phyloP scores from a whole-genome alignment of 805 yeast species.

The Henningerozyma blattae region DNA sequence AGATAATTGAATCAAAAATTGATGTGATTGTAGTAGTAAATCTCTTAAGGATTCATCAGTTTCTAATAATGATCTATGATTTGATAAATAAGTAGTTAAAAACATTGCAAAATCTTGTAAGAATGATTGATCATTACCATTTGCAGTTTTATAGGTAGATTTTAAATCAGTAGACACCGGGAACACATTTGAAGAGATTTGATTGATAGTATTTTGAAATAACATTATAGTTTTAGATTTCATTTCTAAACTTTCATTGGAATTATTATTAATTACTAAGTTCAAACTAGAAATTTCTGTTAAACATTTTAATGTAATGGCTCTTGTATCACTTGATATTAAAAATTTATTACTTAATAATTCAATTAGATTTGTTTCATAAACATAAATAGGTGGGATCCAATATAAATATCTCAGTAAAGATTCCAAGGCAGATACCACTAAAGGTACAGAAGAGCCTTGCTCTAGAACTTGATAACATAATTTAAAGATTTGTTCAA shows the following conservation, averaged over 20 bases:
- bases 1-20: slow-evolving; percentile 73
- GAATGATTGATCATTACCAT: slow-evolving; percentile 80
- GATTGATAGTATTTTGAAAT: slow-evolving; percentile 65
- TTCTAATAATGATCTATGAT: slow-evolving; percentile 60
- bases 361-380: slow-evolving; percentile 71
- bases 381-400: slow-evolving; percentile 86
- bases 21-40: slow-evolving; percentile 59
- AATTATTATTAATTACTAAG: slow-evolving; percentile 22
- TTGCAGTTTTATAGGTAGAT: slow-evolving; percentile 60
- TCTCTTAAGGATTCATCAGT: slow-evolving; percentile 40
- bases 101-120: slow-evolving; percentile 92
- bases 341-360: slow-evolving; percentile 67
- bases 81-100: slow-evolving; percentile 69
- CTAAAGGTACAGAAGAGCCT: slow-evolving; percentile 71
- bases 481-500: slow-evolving; percentile 82
- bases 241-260: slow-evolving; percentile 33
- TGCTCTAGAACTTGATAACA: slow-evolving; percentile 90
- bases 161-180: slow-evolving; percentile 66
- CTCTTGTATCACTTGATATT: slow-evolving; percentile 66
- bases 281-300: slow-evolving; percentile 76
- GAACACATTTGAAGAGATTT: slow-evolving; percentile 47
- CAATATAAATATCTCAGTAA: slow-evolving; percentile 80
- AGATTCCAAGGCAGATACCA: slow-evolving; percentile 74
- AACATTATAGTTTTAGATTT: slow-evolving; percentile 44
- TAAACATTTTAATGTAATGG: slow-evolving; percentile 78